Percentiles rank a stretch among this genome's conserved stretches.
Conservation (phyloP, 768 basidiomycete genomes). For the Cystobasidium onofrii region DNA sequence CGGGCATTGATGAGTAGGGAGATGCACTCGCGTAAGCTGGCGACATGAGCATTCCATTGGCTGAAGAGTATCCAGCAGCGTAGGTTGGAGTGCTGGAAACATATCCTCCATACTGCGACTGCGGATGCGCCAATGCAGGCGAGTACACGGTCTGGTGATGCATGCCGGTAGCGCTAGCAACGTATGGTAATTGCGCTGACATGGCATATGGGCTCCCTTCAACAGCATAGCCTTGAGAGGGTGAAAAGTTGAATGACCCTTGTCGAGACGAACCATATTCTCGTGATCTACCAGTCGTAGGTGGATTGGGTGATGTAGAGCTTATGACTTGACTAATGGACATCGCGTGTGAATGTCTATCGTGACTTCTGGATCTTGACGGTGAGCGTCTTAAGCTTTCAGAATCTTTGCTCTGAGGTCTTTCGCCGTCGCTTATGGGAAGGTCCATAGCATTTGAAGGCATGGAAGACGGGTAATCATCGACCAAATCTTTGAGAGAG, state of each 20-base stretch:
- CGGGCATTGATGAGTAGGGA: not conserved
- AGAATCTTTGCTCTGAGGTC: slow-evolving; percentile 10
- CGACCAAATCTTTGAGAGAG: slow-evolving; percentile 9
- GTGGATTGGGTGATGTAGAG: not conserved
- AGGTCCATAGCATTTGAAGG: slow-evolving; percentile 18
- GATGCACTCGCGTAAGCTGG: not conserved
- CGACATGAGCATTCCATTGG: not conserved
- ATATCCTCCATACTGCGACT: not conserved
- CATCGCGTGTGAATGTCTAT: not conserved
- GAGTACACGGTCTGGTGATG: not conserved
- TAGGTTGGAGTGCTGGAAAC: not conserved
- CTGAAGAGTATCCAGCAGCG: not conserved
- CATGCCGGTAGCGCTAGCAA: not conserved
- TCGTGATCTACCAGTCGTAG: not conserved
- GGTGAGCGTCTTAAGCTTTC: not conserved
- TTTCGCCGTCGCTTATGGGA: slow-evolving; percentile 4
- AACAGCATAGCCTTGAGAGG: not conserved
- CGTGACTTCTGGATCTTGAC: not conserved
- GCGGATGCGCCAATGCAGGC: not conserved
- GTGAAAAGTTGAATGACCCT: not conserved
- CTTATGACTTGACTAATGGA: slow-evolving; percentile 6
- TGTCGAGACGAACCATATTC: not conserved
- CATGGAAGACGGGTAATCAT: slow-evolving; percentile 13
- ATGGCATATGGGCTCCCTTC: not conserved
- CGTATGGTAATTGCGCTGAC: not conserved